Evolutionary conservation across 108 stramenopile genomes (phyloP).

Genomic region (Skeletonema tropicum): DNA sequence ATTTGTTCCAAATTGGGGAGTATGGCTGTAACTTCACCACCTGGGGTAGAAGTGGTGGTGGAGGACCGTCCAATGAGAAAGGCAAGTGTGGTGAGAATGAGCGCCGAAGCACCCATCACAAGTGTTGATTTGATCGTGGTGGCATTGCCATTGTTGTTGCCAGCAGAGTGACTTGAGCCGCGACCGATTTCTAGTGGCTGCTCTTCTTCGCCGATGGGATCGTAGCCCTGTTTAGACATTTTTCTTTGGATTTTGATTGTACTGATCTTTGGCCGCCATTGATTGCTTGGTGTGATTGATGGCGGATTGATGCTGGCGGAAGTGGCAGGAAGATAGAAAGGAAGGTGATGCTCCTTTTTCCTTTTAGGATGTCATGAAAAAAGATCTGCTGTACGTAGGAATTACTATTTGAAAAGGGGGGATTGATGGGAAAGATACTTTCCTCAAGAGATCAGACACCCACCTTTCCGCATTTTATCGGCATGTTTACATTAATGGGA

Average conservation of each 20-base stretch:
- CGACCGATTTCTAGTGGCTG: background rate
- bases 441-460: too few species aligned
- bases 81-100: constrained; percentile 13
- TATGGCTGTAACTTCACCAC: background rate
- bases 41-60: background rate
- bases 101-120: constrained; percentile 7
- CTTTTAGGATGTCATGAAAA: too few species aligned
- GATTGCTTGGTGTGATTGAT: background rate
- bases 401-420: too few species aligned
- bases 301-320: too few species aligned
- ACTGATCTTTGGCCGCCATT: background rate
- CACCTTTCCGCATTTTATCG: too few species aligned
- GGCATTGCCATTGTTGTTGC: background rate
- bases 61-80: constrained; percentile 10
- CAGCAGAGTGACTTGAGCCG: background rate
- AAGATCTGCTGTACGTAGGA: too few species aligned
- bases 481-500: too few species aligned
- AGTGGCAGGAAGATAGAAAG: too few species aligned
- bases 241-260: background rate
- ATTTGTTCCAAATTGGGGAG: background rate
- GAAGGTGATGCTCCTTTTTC: too few species aligned
- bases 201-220: constrained; percentile 1
- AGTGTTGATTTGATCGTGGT: background rate
- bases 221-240: background rate
- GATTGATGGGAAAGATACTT: too few species aligned